These are phyloP conservation scores for Prunella vulgaris DNA, from an alignment of 257 asterid genomes.

Conservation along the genomic window DNA sequence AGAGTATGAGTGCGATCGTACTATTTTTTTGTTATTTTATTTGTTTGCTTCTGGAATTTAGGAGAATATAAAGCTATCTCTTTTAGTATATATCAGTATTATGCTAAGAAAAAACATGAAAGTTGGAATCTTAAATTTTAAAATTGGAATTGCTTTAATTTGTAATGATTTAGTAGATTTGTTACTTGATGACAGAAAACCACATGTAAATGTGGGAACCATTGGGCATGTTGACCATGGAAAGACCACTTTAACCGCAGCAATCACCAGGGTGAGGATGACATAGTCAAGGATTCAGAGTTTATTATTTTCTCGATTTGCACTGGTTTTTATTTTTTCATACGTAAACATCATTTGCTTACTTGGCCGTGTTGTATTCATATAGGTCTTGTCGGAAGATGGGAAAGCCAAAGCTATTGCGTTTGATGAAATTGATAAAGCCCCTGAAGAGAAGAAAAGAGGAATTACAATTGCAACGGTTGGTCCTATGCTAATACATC, in stretches of 20 bases:
- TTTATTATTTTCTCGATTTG: background rate
- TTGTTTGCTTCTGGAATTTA: background rate
- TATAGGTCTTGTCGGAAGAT: slow-evolving; percentile 76
- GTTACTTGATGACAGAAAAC: slow-evolving; percentile 52
- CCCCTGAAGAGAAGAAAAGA: slow-evolving; percentile 96
- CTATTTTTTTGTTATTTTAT: background rate
- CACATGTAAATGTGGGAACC: slow-evolving; percentile 96
- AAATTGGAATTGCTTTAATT: background rate
- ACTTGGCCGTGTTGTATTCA: background rate
- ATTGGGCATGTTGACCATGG: slow-evolving; percentile 99
- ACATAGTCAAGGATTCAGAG: background rate
- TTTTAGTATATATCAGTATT: background rate
- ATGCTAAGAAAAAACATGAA: background rate
- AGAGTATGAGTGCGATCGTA: background rate
- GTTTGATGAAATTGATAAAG: slow-evolving; percentile 94
- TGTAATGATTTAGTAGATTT: slow-evolving; percentile 2
- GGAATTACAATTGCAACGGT: slow-evolving; percentile 97
- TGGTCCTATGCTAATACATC: slow-evolving; percentile 6
- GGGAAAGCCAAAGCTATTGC: slow-evolving; percentile 93
- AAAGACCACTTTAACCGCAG: slow-evolving; percentile 93
- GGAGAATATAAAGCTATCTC: background rate
- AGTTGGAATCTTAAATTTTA: background rate
- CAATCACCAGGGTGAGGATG: slow-evolving; percentile 70
- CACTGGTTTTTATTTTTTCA: background rate
- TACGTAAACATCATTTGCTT: background rate